phyloP scores from a whole-genome alignment of 345 rosid species.

The Kernera saxatilis region DNA sequence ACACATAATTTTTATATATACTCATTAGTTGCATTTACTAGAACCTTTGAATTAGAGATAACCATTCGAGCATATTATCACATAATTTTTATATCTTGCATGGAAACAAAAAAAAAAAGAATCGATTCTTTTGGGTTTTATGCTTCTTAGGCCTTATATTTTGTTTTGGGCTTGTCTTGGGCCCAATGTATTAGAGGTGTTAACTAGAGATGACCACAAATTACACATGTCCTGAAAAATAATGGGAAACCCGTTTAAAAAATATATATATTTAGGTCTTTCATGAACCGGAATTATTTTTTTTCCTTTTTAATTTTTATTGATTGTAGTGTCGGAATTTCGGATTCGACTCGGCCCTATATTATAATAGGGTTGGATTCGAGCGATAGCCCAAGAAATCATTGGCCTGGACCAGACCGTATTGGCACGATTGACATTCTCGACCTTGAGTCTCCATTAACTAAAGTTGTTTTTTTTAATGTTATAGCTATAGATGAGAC shows the following conservation, averaged over 20 bases:
- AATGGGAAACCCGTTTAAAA: too few relatives aligned
- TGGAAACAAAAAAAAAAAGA: background rate
- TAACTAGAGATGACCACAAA: background rate
- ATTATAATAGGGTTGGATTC: background rate
- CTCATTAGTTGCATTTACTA: background rate
- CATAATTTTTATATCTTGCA: too few relatives aligned
- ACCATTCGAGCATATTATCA: constrained; percentile 2
- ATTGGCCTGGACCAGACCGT: background rate
- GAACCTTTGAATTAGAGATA: background rate
- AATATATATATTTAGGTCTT: too few relatives aligned
- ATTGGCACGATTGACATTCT: background rate
- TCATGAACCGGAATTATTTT: too few relatives aligned
- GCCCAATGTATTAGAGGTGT: background rate
- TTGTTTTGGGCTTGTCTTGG: background rate
- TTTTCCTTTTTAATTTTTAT: background rate
- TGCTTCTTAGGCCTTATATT: background rate
- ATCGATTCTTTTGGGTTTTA: background rate
- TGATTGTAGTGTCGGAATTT: too few relatives aligned
- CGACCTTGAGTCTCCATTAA: background rate
- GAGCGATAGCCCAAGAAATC: background rate
- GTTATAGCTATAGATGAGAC: constrained; percentile 38
- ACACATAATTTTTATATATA: background rate
- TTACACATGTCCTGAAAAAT: too few relatives aligned
- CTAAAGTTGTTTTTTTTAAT: background rate
- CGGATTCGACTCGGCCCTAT: background rate